Conservation (phyloP, 345 rosid species). For the Passiflora organensis region DNA sequence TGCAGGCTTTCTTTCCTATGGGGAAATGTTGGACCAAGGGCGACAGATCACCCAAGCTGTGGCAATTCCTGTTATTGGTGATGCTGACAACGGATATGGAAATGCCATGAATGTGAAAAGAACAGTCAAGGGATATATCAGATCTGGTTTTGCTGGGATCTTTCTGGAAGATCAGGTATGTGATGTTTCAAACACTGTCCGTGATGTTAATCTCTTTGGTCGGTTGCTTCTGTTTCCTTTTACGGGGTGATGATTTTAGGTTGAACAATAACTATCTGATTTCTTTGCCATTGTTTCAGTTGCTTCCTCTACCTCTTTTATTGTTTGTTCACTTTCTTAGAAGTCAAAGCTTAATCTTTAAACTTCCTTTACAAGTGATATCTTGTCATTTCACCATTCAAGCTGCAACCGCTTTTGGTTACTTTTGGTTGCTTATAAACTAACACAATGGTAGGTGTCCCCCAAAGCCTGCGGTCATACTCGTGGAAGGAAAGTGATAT, state of each 20-base stretch:
- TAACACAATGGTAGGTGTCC: conserved; percentile 42
- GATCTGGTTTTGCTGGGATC: conserved; percentile 86
- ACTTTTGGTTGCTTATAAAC: conserved; percentile 19
- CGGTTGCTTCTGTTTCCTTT: background rate
- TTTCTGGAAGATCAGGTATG: conserved; percentile 80
- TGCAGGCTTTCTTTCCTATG: conserved; percentile 68
- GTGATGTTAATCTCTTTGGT: background rate
- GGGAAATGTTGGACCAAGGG: conserved; percentile 92
- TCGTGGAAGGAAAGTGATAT: conserved; percentile 63
- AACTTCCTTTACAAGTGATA: background rate
- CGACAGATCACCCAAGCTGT: conserved; percentile 67
- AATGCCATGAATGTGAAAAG: conserved; percentile 85
- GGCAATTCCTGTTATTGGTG: conserved; percentile 79
- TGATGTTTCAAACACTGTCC: background rate
- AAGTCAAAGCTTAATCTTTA: no score
- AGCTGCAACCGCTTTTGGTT: conserved; percentile 1
- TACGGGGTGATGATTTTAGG: no score
- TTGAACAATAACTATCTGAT: no score
- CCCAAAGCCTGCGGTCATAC: conserved; percentile 77
- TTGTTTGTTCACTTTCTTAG: background rate
- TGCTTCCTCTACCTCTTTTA: no score
- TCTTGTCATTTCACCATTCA: background rate
- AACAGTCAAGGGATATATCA: conserved; percentile 71
- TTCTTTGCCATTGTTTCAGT: no score
- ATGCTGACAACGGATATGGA: conserved; percentile 79